Base-by-base conservation (phyloP, 208 protist genomes). In the Acanthamoeba sp. region DNA sequence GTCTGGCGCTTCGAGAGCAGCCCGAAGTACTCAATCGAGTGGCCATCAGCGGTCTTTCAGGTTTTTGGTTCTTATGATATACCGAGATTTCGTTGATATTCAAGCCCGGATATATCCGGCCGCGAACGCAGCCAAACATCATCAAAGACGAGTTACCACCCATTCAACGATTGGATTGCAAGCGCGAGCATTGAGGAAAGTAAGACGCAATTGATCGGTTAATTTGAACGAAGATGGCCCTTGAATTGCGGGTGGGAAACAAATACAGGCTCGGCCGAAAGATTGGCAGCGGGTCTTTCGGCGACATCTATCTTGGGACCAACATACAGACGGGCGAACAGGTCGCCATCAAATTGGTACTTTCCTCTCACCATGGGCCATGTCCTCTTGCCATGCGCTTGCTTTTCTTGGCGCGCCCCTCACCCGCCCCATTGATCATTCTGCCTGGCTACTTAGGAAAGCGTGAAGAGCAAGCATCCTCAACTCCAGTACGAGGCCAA, bases 201-300 rank as follows among this genome's bases (percentile, higher is more conserved):
- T n/a, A 62, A 62, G 55, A 78, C 12, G 55, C 12, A 22, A 62
- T 12, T 12, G 22, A 22, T 12, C 16, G 55, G 22, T 59, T 59
- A n/a, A 22, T 59, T 4, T 7, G 73, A 9, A 7, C 6, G 1
- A 24, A 82, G 64, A 82, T 82, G 73, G 73, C 73, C 5, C 34
- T 93, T 22, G 98, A 99, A 89, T 96, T 99, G 32, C 97, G 98
- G 57, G 98, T 99, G 27, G 99, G 98, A 73, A 98, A 98, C 91
- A 99, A 99, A 91, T 99, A 98, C 96, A 95, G 98, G 64, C 97
- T 99, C 73, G 98, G 98, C 45, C 97, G 98, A 87, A 99, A 99
- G 97, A 99, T 99, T 96, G 99, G 99, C 29, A 97, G 96, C 50
- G 99, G 99, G 32, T 98, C 98, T 45, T 99, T 99, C 97, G 99